phyloP scores from a whole-genome alignment of 2,329 filamentous ascomycete species.

The Keithomyces neogunnii region DNA sequence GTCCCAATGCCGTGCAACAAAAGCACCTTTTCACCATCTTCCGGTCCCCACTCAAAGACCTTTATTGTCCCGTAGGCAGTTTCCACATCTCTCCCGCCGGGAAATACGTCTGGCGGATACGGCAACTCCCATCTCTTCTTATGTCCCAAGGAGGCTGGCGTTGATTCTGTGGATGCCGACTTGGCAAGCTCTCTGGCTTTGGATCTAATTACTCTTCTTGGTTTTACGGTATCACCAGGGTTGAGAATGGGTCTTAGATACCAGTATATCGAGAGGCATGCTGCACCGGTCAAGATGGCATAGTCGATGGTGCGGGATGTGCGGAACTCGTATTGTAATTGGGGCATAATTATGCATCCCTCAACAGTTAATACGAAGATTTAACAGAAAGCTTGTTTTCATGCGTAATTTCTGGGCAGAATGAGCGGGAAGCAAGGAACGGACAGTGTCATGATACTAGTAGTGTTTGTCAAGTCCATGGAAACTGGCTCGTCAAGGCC shows the following conservation, averaged over 20 bases:
- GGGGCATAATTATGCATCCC: slow-evolving; percentile 1
- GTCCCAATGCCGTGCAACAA: slow-evolving; percentile 77
- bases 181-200: slow-evolving; percentile 3
- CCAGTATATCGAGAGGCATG: slow-evolving; percentile 28
- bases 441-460: too few relatives aligned
- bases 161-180: neutral
- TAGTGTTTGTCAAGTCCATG: too few relatives aligned
- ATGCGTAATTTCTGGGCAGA: too few relatives aligned
- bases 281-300: slow-evolving; percentile 13
- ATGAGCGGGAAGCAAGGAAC: too few relatives aligned
- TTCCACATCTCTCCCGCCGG: slow-evolving; percentile 58
- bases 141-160: neutral
- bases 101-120: slow-evolving; percentile 64
- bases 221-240: slow-evolving; percentile 5
- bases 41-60: slow-evolving; percentile 75
- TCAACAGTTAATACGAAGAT: too few relatives aligned
- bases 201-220: slow-evolving; percentile 1
- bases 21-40: slow-evolving; percentile 61
- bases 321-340: slow-evolving; percentile 5
- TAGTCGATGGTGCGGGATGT: slow-evolving; percentile 3
- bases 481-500: too few relatives aligned
- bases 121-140: slow-evolving; percentile 25
- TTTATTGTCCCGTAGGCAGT: slow-evolving; percentile 63
- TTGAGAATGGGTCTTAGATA: slow-evolving; percentile 17
- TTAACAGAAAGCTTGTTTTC: too few relatives aligned